Evolutionary conservation across 2,329 filamentous ascomycete genomes (phyloP).

Genomic region (Sporothrix euskadiensis): DNA sequence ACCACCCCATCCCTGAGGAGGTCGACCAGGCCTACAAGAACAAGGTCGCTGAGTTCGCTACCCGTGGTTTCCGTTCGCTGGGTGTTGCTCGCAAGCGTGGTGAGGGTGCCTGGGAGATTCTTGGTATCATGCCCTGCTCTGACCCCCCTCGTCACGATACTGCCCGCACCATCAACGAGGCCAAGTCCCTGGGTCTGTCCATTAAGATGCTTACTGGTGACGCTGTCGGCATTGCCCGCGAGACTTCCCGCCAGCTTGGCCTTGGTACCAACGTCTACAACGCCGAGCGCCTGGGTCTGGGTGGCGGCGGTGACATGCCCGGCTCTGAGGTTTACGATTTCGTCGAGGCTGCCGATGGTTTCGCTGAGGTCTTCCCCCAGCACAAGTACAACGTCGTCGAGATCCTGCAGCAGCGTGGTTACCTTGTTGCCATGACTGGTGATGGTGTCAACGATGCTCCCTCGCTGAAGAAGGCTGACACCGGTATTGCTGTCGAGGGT

Average conservation of each 20-base stretch:
- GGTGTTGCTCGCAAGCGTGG: constrained; percentile 89
- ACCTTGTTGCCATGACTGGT: constrained; percentile 94
- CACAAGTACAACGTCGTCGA: constrained; percentile 95
- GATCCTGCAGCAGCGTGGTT: constrained; percentile 89
- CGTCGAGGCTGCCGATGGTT: constrained; percentile 91
- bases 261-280: constrained; percentile 94
- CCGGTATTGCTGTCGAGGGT: constrained; percentile 91
- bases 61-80: constrained; percentile 89
- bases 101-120: constrained; percentile 81
- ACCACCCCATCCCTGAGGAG: constrained; percentile 74
- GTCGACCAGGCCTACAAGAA: constrained; percentile 85
- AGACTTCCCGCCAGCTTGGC: constrained; percentile 87
- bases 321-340: constrained; percentile 94
- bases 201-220: constrained; percentile 98
- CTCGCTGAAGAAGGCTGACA: constrained; percentile 93
- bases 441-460: constrained; percentile 94
- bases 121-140: constrained; percentile 92
- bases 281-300: constrained; percentile 86
- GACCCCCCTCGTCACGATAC: constrained; percentile 91
- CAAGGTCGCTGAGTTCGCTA: constrained; percentile 88
- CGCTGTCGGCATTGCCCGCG: constrained; percentile 87
- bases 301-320: constrained; percentile 87
- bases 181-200: constrained; percentile 80
- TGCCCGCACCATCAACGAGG: constrained; percentile 85
- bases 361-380: constrained; percentile 91